Evolutionary conservation across 2,329 filamentous ascomycete species (phyloP).

Genomic region (Penicillium sclerotiorum): DNA sequence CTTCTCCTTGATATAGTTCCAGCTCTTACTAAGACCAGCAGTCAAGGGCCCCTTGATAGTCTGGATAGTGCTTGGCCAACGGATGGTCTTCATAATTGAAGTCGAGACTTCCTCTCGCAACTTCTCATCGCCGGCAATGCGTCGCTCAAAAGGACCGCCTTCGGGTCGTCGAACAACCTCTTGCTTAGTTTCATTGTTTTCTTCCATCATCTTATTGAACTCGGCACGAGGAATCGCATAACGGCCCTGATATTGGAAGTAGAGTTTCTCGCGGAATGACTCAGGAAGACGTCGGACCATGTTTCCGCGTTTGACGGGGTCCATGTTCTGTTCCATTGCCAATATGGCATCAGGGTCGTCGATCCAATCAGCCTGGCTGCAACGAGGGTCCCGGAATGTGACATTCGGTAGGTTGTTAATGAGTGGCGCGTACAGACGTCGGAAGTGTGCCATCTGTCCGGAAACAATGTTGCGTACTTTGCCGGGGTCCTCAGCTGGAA

Average conservation of each 20-base stretch:
- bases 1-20: constrained; percentile 83
- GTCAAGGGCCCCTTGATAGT: constrained; percentile 83
- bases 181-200: constrained; percentile 67
- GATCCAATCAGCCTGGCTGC: constrained; percentile 63
- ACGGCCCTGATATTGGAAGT: constrained; percentile 93
- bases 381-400: constrained; percentile 68
- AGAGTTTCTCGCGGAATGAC: constrained; percentile 83
- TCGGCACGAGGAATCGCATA: constrained; percentile 81
- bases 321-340: constrained; percentile 83
- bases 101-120: constrained; percentile 71
- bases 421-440: constrained; percentile 84
- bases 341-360: constrained; percentile 66
- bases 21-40: constrained; percentile 69
- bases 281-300: constrained; percentile 93
- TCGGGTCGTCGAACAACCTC: constrained; percentile 70
- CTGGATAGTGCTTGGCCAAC: constrained; percentile 89
- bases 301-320: constrained; percentile 84
- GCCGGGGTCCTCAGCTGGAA: constrained; percentile 85
- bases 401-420: constrained; percentile 90
- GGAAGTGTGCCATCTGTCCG: constrained; percentile 88
- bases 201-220: constrained; percentile 81
- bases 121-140: constrained; percentile 73
- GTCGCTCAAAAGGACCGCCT: constrained; percentile 81
- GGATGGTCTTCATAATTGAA: constrained; percentile 84
- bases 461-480: constrained; percentile 95